Percentiles rank a stretch among this genome's conserved stretches.
These are phyloP conservation scores for Achaetomiella virescens DNA, from an alignment of 495 filamentous ascomycete species.

Conservation along the genomic window DNA sequence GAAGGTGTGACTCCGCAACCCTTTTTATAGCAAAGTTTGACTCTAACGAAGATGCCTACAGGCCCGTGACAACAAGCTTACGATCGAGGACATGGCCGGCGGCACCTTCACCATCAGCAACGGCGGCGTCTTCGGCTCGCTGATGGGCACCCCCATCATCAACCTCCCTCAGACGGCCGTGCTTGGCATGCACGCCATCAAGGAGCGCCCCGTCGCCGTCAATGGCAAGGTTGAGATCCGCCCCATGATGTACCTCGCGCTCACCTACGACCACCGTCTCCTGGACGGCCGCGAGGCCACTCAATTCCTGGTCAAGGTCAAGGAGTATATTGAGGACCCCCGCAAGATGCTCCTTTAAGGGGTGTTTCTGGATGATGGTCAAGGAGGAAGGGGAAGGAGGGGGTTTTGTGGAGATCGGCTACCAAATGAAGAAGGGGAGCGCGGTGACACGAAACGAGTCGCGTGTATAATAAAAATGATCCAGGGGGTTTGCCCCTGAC, in stretches of 20 bases:
- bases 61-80: constrained; percentile 94
- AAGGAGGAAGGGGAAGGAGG: neutral
- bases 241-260: constrained; percentile 98
- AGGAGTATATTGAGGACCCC: constrained; percentile 98
- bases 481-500: neutral
- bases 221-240: constrained; percentile 91
- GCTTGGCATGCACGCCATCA: constrained; percentile 94
- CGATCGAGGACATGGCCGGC: constrained; percentile 98
- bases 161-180: constrained; percentile 95
- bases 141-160: constrained; percentile 99
- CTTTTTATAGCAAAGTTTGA: neutral
- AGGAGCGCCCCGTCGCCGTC: constrained; percentile 83
- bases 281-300: constrained; percentile 94
- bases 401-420: neutral
- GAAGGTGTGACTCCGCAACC: constrained; percentile 54
- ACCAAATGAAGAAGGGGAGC: neutral
- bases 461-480: neutral
- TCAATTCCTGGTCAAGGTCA: constrained; percentile 95
- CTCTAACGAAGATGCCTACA: constrained; percentile 31
- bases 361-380: neutral
- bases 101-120: constrained; percentile 99
- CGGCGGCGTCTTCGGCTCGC: constrained; percentile 59
- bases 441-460: neutral
- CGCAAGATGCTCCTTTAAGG: constrained; percentile 72
- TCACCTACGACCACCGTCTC: constrained; percentile 95